Evolutionary conservation across 129 eudicot genomes (phyloP).

Genomic region (Calendula officinalis): DNA sequence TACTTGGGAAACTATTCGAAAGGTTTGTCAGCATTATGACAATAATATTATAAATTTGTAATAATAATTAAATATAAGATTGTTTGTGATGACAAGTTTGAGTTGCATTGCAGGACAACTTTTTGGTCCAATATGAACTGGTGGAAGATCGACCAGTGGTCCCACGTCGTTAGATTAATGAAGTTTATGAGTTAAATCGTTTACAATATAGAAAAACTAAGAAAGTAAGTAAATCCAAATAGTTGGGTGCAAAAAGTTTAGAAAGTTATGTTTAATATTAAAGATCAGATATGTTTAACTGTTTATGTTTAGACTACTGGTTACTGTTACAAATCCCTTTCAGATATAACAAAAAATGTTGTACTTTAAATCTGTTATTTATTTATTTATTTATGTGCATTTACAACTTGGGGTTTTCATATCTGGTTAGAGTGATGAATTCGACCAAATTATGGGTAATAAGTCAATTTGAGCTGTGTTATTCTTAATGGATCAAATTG

Average conservation of each 20-base stretch:
- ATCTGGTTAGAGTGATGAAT: neutral
- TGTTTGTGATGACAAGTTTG: conserved; percentile 14
- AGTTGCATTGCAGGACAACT: conserved; percentile 65
- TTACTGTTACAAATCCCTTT: conserved; percentile 15
- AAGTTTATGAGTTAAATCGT: conserved; percentile 22
- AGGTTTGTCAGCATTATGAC: conserved; percentile 41
- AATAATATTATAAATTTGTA: neutral
- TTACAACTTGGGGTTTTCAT: neutral
- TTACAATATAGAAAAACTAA: conserved; percentile 27
- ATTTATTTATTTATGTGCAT: conserved; percentile 3
- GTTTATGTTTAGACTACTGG: conserved; percentile 23
- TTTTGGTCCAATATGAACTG: conserved; percentile 73
- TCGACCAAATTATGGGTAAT: neutral
- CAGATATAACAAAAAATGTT: conserved; percentile 22
- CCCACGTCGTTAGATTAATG: conserved; percentile 41
- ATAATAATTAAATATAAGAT: neutral
- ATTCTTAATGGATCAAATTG: no score
- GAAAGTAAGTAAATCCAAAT: conserved; percentile 26
- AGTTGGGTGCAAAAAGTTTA: conserved; percentile 27
- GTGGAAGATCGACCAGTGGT: conserved; percentile 75
- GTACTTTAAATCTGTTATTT: conserved; percentile 12
- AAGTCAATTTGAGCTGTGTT: neutral
- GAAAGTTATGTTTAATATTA: conserved; percentile 19
- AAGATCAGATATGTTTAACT: conserved; percentile 12
- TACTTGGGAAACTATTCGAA: conserved; percentile 68